Base-by-base conservation (phyloP, 2,329 filamentous ascomycete species). In the Penicillium sp. region DNA sequence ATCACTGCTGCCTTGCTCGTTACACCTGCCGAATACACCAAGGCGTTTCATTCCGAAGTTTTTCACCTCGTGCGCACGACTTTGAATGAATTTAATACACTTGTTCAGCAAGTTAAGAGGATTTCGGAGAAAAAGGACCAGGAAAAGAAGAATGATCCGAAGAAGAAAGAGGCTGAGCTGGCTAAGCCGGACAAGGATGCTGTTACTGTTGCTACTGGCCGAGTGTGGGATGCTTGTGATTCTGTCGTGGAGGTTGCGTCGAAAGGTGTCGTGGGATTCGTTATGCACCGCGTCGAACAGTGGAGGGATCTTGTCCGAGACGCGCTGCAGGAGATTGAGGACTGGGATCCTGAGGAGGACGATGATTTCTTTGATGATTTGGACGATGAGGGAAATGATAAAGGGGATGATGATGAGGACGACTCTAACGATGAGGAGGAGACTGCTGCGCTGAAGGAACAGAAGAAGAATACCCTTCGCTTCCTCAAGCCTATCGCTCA, bases 151-250 rank as follows among this genome's bases (percentile, higher is more conserved):
- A 62, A 47, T 9, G 43, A 44, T 6, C 42, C 39, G 1, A 42
- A 51, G 3, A 51, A 66, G 46, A 60, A 61, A 42, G 62, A 63
- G 28, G 42, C 41, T 27, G 58, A 66, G 44, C 38, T 66, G 23
- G 50, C 55, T 13, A 54, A 64, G 48, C 6, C 52, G 11, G 57
- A 69, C 65, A 67, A 77, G 73, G 57, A 75, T 67, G 52, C 72
- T 83, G 43, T 79, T 27, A 78, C 93, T 13, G 77, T 80, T 5
- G 74, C 80, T 1, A 93, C 89, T 0, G 89, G 88, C 9, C 76
- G 89, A 4, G 72, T 95, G 1, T 96, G 90, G 90, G 80, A 86
- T 44, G 79, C 83, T 6, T 96, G 90, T 60, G 90, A 96, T 68
- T 77, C 79, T 6, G 64, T 95, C 13, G 71, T 81, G 2, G 74